A percentile compares a stretch with the other conserved stretches of the same genome.
phyloP scores from a whole-genome alignment of 1,139 yeast species.

The Candida sp. region DNA sequence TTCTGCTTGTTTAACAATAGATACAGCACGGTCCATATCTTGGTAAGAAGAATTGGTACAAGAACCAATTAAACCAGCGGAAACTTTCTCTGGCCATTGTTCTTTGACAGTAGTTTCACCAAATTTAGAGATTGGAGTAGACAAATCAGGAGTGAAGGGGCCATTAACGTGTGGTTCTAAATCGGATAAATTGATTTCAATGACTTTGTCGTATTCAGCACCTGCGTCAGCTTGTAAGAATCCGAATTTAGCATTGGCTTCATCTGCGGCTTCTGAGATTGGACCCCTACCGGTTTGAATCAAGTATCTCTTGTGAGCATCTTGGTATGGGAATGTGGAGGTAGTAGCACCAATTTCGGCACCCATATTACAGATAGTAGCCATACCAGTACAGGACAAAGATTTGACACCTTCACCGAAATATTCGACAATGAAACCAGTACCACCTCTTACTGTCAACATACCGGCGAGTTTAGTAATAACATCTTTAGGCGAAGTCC shows the following conservation, averaged over 20 bases:
- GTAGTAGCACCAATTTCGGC: constrained; percentile 99
- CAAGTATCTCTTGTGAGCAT: constrained; percentile 80
- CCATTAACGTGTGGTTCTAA: constrained; percentile 93
- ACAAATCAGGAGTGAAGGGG: constrained; percentile 92
- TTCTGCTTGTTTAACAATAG: constrained; percentile 82
- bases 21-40: constrained; percentile 95
- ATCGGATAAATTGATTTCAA: constrained; percentile 71
- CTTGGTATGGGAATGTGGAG: constrained; percentile 93
- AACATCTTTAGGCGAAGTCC: constrained; percentile 97
- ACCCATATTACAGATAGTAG: constrained; percentile 99
- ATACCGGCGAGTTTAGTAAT: constrained; percentile 88
- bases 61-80: constrained; percentile 95
- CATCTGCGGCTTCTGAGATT: constrained; percentile 74
- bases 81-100: constrained; percentile 77
- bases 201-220: constrained; percentile 78
- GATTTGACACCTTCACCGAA: constrained; percentile 90
- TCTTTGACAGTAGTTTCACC: constrained; percentile 61
- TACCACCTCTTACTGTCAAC: constrained; percentile 95
- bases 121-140: constrained; percentile 78
- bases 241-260: constrained; percentile 55
- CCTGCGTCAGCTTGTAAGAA: constrained; percentile 78
- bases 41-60: constrained; percentile 98
- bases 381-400: constrained; percentile 97
- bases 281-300: constrained; percentile 78
- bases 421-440: constrained; percentile 93